phyloP scores from a whole-genome alignment of 1,139 yeast species.

The Candida sp. region DNA sequence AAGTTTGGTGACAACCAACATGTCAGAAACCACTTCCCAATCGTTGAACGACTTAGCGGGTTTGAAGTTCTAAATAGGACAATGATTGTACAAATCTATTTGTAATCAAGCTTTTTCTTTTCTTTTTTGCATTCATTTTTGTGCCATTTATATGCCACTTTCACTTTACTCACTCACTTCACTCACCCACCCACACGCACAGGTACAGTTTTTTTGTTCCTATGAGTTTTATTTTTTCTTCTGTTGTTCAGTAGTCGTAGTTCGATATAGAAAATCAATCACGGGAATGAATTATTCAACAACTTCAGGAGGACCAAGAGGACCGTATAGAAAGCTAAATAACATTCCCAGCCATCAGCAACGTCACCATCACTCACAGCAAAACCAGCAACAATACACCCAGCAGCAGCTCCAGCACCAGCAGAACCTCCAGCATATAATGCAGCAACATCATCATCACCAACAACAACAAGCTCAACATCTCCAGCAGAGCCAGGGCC shows the following conservation, averaged over 20 bases:
- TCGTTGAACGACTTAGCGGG: slow-evolving; percentile 15
- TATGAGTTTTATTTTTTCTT: neutral
- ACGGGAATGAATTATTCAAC: slow-evolving; percentile 10
- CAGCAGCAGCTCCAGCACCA: neutral
- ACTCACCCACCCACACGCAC: too few relatives aligned
- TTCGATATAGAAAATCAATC: neutral
- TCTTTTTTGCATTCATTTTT: neutral
- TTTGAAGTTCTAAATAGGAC: slow-evolving; percentile 9
- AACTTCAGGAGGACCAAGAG: slow-evolving; percentile 8
- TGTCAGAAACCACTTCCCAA: slow-evolving; percentile 6
- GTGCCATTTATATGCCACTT: neutral
- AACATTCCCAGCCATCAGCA: slow-evolving; percentile 4
- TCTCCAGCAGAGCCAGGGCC: slow-evolving; percentile 5
- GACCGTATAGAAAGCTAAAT: slow-evolving; percentile 10
- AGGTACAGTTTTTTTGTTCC: neutral
- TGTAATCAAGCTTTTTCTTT: neutral
- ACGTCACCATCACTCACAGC: neutral
- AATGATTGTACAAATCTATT: neutral
- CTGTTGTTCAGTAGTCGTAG: neutral
- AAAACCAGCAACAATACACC: neutral
- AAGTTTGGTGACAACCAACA: slow-evolving; percentile 5
- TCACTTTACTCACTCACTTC: neutral
- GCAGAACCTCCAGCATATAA: neutral
- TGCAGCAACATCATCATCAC: slow-evolving; percentile 9
- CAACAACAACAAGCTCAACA: slow-evolving; percentile 9